phyloP scores from a whole-genome alignment of 1,284 basidiomycete genomes.

The Ustilago curta region DNA sequence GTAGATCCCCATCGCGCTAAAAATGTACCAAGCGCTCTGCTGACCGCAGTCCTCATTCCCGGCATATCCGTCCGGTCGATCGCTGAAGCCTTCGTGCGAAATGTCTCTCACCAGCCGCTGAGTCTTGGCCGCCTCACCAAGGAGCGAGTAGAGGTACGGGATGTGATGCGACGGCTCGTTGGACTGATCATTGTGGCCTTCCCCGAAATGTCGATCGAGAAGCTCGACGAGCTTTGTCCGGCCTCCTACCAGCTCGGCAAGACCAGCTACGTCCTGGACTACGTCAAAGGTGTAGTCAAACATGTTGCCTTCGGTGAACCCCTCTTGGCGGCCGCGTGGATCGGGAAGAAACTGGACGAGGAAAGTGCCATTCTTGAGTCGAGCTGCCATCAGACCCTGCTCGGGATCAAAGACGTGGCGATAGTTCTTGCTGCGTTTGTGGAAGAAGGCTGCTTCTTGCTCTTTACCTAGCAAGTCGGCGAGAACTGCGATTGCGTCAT shows the following conservation, averaged over 20 bases:
- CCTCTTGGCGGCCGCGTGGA: conserved; percentile 78
- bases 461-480: conserved; percentile 74
- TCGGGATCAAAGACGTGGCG: conserved; percentile 78
- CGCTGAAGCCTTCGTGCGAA: conserved; percentile 77
- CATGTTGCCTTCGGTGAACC: conserved; percentile 86
- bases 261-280: conserved; percentile 74
- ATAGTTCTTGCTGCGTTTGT: conserved; percentile 74
- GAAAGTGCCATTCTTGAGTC: conserved; percentile 75
- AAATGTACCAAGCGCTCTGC: conserved; percentile 88
- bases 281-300: conserved; percentile 52
- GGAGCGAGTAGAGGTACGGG: conserved; percentile 82
- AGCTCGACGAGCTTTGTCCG: conserved; percentile 76
- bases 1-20: conserved; percentile 82
- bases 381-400: conserved; percentile 84
- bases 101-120: conserved; percentile 80
- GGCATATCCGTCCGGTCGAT: conserved; percentile 76
- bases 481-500: conserved; percentile 78
- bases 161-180: conserved; percentile 87
- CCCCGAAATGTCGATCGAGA: conserved; percentile 81
- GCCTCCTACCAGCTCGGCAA: conserved; percentile 78
- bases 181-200: conserved; percentile 83
- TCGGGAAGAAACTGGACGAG: conserved; percentile 42
- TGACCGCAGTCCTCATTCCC: conserved; percentile 91
- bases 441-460: conserved; percentile 74
- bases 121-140: conserved; percentile 77